These are phyloP conservation scores for Diaporthe vexans DNA, from an alignment of 2,329 filamentous ascomycete genomes.

Conservation along the genomic window DNA sequence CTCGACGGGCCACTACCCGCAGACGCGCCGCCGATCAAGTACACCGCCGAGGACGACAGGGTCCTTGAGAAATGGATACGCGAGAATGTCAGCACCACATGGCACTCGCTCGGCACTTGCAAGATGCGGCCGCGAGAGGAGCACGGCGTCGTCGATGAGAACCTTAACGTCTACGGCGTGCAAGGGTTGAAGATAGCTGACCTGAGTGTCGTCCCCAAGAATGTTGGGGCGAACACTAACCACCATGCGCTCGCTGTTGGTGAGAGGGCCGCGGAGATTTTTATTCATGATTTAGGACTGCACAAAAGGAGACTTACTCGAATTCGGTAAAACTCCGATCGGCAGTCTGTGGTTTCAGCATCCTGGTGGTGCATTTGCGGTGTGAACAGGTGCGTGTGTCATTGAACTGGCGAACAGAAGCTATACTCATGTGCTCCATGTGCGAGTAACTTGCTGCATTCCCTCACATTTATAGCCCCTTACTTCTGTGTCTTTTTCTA, in stretches of 20 bases:
- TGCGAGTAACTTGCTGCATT: too few species aligned
- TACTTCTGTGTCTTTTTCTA: too few species aligned
- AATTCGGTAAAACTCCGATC: too few species aligned
- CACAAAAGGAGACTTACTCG: not conserved
- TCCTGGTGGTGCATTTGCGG: too few species aligned
- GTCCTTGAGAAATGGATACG: conserved; percentile 60
- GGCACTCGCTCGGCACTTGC: conserved; percentile 61
- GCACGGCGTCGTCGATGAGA: conserved; percentile 58
- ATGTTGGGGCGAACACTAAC: conserved; percentile 60
- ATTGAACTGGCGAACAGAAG: too few species aligned
- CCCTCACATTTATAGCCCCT: too few species aligned
- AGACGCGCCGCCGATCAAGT: conserved; percentile 58
- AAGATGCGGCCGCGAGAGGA: conserved; percentile 59
- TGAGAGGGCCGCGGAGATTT: conserved; percentile 56
- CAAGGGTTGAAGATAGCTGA: conserved; percentile 57
- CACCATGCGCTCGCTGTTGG: conserved; percentile 60
- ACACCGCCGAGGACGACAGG: conserved; percentile 63
- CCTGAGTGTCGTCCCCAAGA: conserved; percentile 53
- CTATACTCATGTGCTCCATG: too few species aligned
- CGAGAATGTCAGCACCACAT: conserved; percentile 55
- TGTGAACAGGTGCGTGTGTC: too few species aligned
- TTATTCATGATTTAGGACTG: conserved; percentile 42
- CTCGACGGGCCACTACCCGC: conserved; percentile 6
- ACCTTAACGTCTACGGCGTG: conserved; percentile 59
- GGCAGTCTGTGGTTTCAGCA: too few species aligned